A percentile compares a stretch with the other conserved stretches of the same genome.
phyloP scores from a whole-genome alignment of 805 yeast genomes.

The Ogataea ramenticola region DNA sequence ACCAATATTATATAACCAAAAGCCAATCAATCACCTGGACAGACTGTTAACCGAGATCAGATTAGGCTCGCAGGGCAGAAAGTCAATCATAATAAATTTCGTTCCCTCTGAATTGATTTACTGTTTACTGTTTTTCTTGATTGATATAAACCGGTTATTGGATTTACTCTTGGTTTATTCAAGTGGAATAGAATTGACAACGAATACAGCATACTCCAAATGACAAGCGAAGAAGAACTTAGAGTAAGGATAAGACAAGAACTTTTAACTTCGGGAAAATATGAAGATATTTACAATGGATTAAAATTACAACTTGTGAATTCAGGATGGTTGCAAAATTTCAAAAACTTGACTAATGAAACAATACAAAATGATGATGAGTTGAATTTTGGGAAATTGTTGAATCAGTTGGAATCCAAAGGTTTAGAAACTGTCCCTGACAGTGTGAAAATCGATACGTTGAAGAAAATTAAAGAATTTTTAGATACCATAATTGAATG shows the following conservation, averaged over 20 bases:
- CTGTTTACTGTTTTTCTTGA: too few species aligned
- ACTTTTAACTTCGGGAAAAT: constrained; percentile 71
- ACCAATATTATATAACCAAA: too few species aligned
- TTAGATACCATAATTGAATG: constrained; percentile 41
- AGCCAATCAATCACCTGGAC: too few species aligned
- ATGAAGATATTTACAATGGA: constrained; percentile 62
- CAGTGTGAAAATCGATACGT: constrained; percentile 49
- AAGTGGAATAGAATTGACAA: too few species aligned
- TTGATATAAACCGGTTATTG: too few species aligned
- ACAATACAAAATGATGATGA: constrained; percentile 29
- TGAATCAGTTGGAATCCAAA: constrained; percentile 48
- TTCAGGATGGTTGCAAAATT: constrained; percentile 82
- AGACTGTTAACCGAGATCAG: too few species aligned
- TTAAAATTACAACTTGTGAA: constrained; percentile 60
- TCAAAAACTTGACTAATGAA: constrained; percentile 47
- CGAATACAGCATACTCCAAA: too few species aligned
- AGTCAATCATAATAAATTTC: too few species aligned
- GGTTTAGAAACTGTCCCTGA: constrained; percentile 69
- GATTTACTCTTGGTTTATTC: too few species aligned
- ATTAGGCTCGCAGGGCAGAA: too few species aligned
- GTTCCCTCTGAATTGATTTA: too few species aligned
- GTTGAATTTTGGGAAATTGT: constrained; percentile 45
- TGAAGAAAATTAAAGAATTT: constrained; percentile 51
- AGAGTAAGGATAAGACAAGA: constrained; percentile 62
- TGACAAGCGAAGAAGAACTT: constrained; percentile 20